These are phyloP conservation scores for Spathaspora jeffriesii DNA, from an alignment of 1,139 yeast species.

Conservation along the genomic window DNA sequence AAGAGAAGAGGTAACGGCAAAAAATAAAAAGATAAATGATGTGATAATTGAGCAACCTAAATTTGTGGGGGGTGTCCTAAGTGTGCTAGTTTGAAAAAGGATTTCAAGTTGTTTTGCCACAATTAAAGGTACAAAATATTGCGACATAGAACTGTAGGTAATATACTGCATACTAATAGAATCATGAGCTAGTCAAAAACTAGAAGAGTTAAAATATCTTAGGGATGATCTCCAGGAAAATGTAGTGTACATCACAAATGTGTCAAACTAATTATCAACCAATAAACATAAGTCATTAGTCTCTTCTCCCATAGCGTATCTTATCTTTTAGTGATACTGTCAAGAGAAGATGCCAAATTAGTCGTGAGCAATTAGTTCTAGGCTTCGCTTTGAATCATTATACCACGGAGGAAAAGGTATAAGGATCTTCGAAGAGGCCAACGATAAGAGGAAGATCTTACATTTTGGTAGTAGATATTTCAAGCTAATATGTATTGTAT, in stretches of 20 bases:
- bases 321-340: conserved; percentile 7
- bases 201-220: too few relatives aligned
- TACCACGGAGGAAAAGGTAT: conserved; percentile 51
- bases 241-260: too few relatives aligned
- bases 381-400: conserved; percentile 75
- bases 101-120: not conserved
- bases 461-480: not conserved
- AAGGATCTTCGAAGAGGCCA: conserved; percentile 74
- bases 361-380: conserved; percentile 33
- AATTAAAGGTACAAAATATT: not conserved
- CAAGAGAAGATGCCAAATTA: conserved; percentile 24
- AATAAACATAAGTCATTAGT: conserved; percentile 16
- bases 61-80: not conserved
- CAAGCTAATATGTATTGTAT: not conserved
- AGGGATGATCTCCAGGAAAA: too few relatives aligned
- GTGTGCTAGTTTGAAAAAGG: not conserved
- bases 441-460: not conserved
- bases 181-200: not conserved
- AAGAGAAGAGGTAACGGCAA: not conserved
- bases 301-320: conserved; percentile 16
- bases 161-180: not conserved
- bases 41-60: conserved; percentile 1
- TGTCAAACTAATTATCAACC: conserved; percentile 29
- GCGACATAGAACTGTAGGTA: not conserved
- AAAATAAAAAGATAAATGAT: not conserved